A percentile compares a stretch with the other conserved stretches of the same genome.
These are phyloP conservation scores for Cucumis hystrix DNA, from an alignment of 306 rosid genomes.

Conservation along the genomic window DNA sequence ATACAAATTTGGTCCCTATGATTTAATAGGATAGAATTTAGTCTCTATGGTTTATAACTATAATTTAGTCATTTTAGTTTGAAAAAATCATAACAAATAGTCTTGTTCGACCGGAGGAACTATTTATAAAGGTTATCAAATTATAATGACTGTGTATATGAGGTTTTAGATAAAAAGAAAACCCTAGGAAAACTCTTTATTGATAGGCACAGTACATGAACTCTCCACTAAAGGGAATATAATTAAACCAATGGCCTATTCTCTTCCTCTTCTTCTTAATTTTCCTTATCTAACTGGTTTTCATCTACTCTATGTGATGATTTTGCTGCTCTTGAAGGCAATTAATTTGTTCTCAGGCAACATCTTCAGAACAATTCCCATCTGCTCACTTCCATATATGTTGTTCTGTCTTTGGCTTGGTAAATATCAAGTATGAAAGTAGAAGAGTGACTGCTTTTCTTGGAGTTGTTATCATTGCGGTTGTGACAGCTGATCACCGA, in stretches of 20 bases:
- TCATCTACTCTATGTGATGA: background rate
- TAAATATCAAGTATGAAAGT: slow-evolving; percentile 48
- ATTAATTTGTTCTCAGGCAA: slow-evolving; percentile 26
- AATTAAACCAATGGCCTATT: slow-evolving; percentile 18
- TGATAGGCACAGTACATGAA: background rate
- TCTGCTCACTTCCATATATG: too few species aligned
- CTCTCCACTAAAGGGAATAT: too few species aligned
- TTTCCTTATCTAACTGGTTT: background rate
- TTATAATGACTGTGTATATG: too few species aligned
- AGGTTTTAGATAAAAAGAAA: too few species aligned
- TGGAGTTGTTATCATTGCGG: slow-evolving; percentile 52
- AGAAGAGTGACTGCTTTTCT: slow-evolving; percentile 53
- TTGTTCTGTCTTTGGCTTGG: slow-evolving; percentile 58
- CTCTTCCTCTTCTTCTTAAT: slow-evolving; percentile 17
- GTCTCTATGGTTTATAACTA: too few species aligned
- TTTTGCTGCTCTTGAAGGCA: slow-evolving; percentile 7
- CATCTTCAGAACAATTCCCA: slow-evolving; percentile 46
- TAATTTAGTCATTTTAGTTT: too few species aligned
- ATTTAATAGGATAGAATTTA: too few species aligned
- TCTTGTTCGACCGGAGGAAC: too few species aligned
- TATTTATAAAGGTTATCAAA: too few species aligned
- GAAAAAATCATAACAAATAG: too few species aligned
- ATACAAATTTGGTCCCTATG: too few species aligned
- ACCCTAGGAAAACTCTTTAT: background rate
- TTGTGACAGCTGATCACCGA: too few species aligned